Evolutionary conservation across 2,329 filamentous ascomycete genomes (phyloP), one percentile per base, ranked within the genome.

Genomic region (Trichoderma atroviride): DNA sequence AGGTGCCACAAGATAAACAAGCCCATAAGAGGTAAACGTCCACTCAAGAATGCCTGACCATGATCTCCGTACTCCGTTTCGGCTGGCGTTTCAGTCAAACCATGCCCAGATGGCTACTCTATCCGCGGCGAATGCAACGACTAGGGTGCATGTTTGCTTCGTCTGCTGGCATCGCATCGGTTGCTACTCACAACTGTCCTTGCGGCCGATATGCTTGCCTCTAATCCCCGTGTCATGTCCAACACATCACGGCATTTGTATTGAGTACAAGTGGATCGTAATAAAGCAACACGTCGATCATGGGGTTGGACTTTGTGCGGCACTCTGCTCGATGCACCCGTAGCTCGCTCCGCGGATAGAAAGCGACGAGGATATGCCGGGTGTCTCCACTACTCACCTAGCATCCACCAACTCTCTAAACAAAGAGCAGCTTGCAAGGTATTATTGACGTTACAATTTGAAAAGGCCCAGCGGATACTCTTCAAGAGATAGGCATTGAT

Each of bases 31-130:
- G 14, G 22, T 16, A 43, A n/a, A 5, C 37, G 10, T 29, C 61
- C 33, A 24, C n/a, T 13, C 14, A 27, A 1, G 16, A 56, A 43
- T 56, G 29, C n/a, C 50, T 19, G 16, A 24, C 33, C 55, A 43
- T 56, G 61, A 56, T 33, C 7, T 65, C 62, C 27, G 27, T 27
- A n/a, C 35, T 1, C 19, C 33, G 53, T 59, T 67, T 59, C 40
- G 55, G 63, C 55, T 59, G 63, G 58, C 10, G 63, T 58, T 67
- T 67, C 63, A 67, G 63, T 56, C 27, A 29, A 50, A 22, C 55
- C 37, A 50, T 66, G 24, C 63, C 52, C n/a, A 24, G 40, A 58
- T 24, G 1, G 40, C 40, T 35, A 55, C 58, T n/a, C 33, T 37
- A 58, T 59, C 55, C 55, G 37, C 63, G 55, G 55, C 40, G 24